These are phyloP conservation scores for Darksidea phi DNA, from an alignment of 495 filamentous ascomycete genomes.

Conservation along the genomic window DNA sequence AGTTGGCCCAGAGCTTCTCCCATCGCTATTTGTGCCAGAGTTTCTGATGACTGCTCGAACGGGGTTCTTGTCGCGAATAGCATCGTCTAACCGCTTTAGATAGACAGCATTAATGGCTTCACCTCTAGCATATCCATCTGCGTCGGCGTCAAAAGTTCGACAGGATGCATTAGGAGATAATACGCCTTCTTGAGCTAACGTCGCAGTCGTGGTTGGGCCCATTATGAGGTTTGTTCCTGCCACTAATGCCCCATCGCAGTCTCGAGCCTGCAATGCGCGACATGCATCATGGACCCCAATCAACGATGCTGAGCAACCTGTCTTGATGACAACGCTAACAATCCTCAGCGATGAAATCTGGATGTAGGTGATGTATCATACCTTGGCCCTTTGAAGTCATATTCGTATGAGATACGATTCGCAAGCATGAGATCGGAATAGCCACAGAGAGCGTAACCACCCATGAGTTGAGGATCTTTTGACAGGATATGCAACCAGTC, in stretches of 20 bases:
- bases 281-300: slow-evolving; percentile 31
- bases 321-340: neutral
- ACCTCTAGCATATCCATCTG: slow-evolving; percentile 65
- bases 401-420: too few species aligned
- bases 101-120: slow-evolving; percentile 59
- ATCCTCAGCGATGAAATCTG: too few species aligned
- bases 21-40: slow-evolving; percentile 52
- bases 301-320: slow-evolving; percentile 23
- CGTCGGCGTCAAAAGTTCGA: slow-evolving; percentile 60
- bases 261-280: slow-evolving; percentile 4
- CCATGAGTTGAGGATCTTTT: too few species aligned
- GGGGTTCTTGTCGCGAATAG: slow-evolving; percentile 54
- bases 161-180: slow-evolving; percentile 48
- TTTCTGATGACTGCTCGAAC: slow-evolving; percentile 63
- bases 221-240: slow-evolving; percentile 51
- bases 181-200: slow-evolving; percentile 49
- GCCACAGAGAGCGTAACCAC: too few species aligned
- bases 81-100: slow-evolving; percentile 64
- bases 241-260: slow-evolving; percentile 40
- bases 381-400: too few species aligned
- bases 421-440: too few species aligned
- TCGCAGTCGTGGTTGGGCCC: slow-evolving; percentile 56
- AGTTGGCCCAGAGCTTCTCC: neutral
- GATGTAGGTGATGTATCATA: too few species aligned
- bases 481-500: too few species aligned